Evolutionary conservation across 106 monocot genomes (phyloP).

Genomic region (Acorus calamus): DNA sequence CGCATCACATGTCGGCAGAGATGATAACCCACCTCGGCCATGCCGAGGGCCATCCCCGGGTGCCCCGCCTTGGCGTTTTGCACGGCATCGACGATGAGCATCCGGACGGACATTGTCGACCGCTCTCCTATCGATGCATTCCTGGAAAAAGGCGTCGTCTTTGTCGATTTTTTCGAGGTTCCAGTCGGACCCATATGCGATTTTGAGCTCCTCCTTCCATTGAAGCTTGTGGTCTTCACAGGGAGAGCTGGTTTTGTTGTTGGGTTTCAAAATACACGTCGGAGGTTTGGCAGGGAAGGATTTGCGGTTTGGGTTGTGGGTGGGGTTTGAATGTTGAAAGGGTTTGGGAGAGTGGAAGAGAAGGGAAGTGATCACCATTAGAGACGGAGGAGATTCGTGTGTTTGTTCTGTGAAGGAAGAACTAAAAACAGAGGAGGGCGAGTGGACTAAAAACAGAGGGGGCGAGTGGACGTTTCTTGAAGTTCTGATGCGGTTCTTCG

Average conservation of each 20-base stretch:
- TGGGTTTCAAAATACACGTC: background rate
- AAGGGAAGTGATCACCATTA: constrained; percentile 10
- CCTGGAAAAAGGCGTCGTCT: constrained; percentile 14
- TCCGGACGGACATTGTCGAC: constrained; percentile 32
- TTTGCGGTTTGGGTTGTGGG: background rate
- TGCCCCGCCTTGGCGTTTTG: constrained; percentile 26
- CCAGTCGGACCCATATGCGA: background rate
- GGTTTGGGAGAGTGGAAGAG: no score
- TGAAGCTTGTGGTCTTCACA: constrained; percentile 14
- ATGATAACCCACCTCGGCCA: constrained; percentile 27
- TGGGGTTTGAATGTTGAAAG: background rate
- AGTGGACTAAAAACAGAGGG: no score
- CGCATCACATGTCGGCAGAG: constrained; percentile 32
- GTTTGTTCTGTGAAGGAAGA: no score
- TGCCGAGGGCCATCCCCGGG: constrained; percentile 29
- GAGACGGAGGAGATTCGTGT: background rate
- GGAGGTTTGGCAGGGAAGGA: no score
- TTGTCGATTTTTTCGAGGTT: background rate
- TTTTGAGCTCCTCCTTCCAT: constrained; percentile 28
- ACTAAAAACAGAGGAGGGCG: no score
- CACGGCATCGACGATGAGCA: constrained; percentile 34
- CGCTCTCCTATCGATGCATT: constrained; percentile 16
- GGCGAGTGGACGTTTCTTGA: no score
- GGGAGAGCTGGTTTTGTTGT: constrained; percentile 1
- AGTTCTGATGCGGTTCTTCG: no score